Base-by-base conservation (phyloP, 139 green algal genomes). In the Chlamydomonas urium region DNA sequence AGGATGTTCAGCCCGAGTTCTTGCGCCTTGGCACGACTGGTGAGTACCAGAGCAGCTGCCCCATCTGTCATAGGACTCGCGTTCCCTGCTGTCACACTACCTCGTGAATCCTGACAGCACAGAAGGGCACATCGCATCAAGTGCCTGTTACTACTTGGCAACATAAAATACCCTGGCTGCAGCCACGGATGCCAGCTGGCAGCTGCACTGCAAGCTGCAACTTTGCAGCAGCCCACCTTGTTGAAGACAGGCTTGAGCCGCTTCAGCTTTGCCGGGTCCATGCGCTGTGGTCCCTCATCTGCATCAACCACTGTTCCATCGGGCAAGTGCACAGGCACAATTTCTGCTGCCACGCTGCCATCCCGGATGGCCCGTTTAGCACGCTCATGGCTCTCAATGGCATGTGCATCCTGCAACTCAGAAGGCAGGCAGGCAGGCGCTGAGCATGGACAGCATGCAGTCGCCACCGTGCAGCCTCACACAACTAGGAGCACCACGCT, bases 1-100 rank as follows among this genome's bases (percentile, higher is more conserved):
- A 97, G 62, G 17, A 91, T 71, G 17, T 71, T 79, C 59, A 91
- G 68, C 19, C 76, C 69, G 17, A 86, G 29, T 21, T 57, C 31
- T 63, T 69, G 26, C 4, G 74, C 78, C 21, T 56, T 63, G 31
- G 78, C 57, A 19, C 63, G 31, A 69, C 75, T 79, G 34, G 78
- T 73, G 47, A 97, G 72, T 47, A 97, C 86, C 58, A 97, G 56
- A 0, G 92, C 93, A 17, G 91, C 92, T 0, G 90, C 92, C n/a
- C 93, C 93, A 72, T 97, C 93, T 6, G 83, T 88, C 60, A 98
- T 86, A 33, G 88, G 84, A 0, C 87, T 95, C 0, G 90, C 77
- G 69, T 98, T 98, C 48, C 91, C 93, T 1, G 93, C 89, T 14
- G 92, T 95, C 17, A 95, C 82, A 1, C 80, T 88, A 23, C 89